Evolutionary conservation across 371 early-diverging fungal species (phyloP).

Genomic region (Fennellomyces sp.): DNA sequence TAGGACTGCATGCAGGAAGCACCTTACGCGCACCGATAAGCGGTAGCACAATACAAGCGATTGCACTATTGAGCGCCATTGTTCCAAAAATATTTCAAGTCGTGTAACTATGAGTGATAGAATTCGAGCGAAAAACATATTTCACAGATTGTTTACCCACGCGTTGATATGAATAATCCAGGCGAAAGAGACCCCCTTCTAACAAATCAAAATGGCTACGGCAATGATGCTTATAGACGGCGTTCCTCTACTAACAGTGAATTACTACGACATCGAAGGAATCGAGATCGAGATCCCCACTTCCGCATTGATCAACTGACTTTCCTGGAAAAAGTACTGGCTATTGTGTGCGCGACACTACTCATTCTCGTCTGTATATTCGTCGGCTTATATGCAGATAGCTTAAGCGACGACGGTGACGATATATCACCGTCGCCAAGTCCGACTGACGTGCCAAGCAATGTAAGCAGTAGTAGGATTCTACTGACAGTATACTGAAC

Average conservation of each 20-base stretch:
- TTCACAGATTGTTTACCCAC: too few relatives aligned
- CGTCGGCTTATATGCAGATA: slow-evolving; percentile 39
- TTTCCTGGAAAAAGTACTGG: slow-evolving; percentile 36
- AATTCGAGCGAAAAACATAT: too few relatives aligned
- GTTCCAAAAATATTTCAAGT: too few relatives aligned
- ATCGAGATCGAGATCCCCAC: not conserved
- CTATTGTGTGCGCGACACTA: slow-evolving; percentile 25
- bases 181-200: slow-evolving; percentile 12
- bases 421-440: slow-evolving; percentile 5
- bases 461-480: not conserved
- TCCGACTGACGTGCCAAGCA: slow-evolving; percentile 2
- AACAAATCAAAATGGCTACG: not conserved
- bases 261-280: not conserved
- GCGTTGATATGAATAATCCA: slow-evolving; percentile 2
- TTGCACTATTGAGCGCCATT: too few relatives aligned
- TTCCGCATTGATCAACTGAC: slow-evolving; percentile 34
- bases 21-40: too few relatives aligned
- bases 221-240: not conserved
- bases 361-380: slow-evolving; percentile 40
- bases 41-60: too few relatives aligned
- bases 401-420: slow-evolving; percentile 28
- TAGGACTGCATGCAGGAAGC: too few relatives aligned
- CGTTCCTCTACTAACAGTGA: not conserved
- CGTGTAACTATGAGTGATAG: too few relatives aligned
- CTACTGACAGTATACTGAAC: slow-evolving; percentile 5